phyloP scores from a whole-genome alignment of 345 rosid genomes.

The Jatropha curcas region DNA sequence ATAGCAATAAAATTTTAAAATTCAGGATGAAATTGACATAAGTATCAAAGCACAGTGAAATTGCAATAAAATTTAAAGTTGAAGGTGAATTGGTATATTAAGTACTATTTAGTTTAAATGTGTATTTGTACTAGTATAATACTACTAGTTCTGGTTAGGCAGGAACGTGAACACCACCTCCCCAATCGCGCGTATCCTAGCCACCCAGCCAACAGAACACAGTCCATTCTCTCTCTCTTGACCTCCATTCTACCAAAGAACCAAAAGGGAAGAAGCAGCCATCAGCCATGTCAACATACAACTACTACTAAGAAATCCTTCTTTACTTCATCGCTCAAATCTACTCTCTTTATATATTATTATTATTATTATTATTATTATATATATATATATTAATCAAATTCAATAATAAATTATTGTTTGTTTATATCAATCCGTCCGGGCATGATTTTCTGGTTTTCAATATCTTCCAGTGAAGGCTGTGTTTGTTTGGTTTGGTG shows the following conservation, averaged over 20 bases:
- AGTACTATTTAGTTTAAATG: not conserved
- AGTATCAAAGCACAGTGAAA: too few species aligned
- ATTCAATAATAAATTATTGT: not conserved
- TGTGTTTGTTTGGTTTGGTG: slow-evolving; percentile 1
- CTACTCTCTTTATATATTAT: not conserved
- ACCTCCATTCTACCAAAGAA: slow-evolving; percentile 11
- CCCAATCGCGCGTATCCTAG: slow-evolving; percentile 9
- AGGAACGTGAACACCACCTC: slow-evolving; percentile 8
- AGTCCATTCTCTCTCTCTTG: slow-evolving; percentile 6
- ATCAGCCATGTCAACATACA: slow-evolving; percentile 13
- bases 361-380: not conserved
- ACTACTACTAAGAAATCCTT: not conserved
- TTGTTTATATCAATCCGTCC: not conserved
- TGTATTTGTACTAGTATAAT: not conserved
- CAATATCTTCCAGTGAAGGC: not conserved
- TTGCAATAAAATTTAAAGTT: too few species aligned
- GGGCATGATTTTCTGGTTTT: not conserved
- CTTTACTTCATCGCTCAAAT: not conserved
- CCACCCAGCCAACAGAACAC: slow-evolving; percentile 14
- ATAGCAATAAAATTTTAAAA: too few species aligned
- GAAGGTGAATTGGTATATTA: too few species aligned
- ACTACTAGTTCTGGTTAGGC: not conserved
- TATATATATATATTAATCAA: not conserved
- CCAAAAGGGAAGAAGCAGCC: not conserved
- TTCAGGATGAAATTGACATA: too few species aligned